Evolutionary conservation across 1,284 basidiomycete genomes (phyloP), one percentile per base, ranked within the genome.

Genomic region (Cutaneotrichosporon cutaneum): DNA sequence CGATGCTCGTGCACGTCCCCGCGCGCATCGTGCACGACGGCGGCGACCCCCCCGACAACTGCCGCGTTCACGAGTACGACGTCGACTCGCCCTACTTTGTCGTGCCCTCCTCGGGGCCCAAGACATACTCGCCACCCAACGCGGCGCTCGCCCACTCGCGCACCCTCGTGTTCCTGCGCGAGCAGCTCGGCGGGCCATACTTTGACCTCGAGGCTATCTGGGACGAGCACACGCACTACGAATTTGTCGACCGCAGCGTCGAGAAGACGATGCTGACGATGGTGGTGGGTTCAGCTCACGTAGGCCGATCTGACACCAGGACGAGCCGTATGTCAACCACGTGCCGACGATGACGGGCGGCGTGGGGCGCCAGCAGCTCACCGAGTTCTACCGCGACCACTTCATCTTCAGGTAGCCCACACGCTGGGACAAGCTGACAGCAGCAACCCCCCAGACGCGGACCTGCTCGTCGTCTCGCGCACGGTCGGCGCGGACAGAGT

Each of bases 301-400:
- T 14, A 32, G 21, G 13, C 13, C 10, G 18, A 39, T 33, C 63
- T 59, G 47, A 56, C 42, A 16, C 21, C 51, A 68, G 57, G 67
- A 62, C 26, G 65, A 71, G 47, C 70, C 66, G 11, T 71, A 71
- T 39, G 70, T 70, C 63, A 70, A 71, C 59, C 69, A 70, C 56
- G 58, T 70, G 22, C 69, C 69, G 18, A 70, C 69, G 4, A 67
- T 71, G 59, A 70, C 84, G 6, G 84, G 85, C 8, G 85, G 85
- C 22, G 75, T 85, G 30, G 85, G 85, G 2, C 81, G 84, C 21
- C 72, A 82, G 60, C 75, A 78, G 7, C 75, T 86, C 22, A 82
- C 82, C 3, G 80, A 76, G 1, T 86, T 86, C 68, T 86, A 86
- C 64, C 65, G 70, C 54, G 69, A 71, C 56, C 72, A 75, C 60